phyloP scores from a whole-genome alignment of 371 early-diverging fungal genomes.

The Batrachochytrium dendrobatidis region DNA sequence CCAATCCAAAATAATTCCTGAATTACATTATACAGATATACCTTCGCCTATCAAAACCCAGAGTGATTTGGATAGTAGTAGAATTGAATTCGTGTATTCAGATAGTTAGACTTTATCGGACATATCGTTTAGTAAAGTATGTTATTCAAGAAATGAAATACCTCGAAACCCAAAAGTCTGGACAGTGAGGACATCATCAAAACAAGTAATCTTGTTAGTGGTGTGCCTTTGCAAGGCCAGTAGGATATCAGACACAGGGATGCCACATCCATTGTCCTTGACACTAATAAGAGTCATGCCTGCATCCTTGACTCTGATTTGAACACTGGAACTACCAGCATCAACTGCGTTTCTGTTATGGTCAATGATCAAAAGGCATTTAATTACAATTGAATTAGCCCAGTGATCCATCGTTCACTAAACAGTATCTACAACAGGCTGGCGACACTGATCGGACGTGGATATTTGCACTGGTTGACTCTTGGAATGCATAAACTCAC shows the following conservation, averaged over 20 bases:
- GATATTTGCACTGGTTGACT: background rate
- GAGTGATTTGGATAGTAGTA: too few relatives aligned
- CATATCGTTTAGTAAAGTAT: background rate
- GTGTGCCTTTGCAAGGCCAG: slow-evolving; percentile 42
- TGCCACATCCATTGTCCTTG: slow-evolving; percentile 55
- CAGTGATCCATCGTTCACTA: background rate
- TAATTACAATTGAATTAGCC: background rate
- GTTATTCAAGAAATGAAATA: background rate
- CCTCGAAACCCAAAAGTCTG: slow-evolving; percentile 55
- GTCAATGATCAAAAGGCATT: background rate
- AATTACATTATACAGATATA: background rate
- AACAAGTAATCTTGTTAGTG: slow-evolving; percentile 50
- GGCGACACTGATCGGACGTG: background rate
- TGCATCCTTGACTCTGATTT: slow-evolving; percentile 29
- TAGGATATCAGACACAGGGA: slow-evolving; percentile 33
- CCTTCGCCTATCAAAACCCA: too few relatives aligned
- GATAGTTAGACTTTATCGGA: background rate
- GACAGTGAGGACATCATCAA: slow-evolving; percentile 44
- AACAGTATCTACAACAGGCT: background rate
- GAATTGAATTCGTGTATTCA: too few relatives aligned
- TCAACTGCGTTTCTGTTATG: slow-evolving; percentile 42
- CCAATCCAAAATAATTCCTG: background rate
- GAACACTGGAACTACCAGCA: slow-evolving; percentile 34
- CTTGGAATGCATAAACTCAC: background rate
- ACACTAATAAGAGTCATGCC: slow-evolving; percentile 21